A percentile compares a stretch with the other conserved stretches of the same genome.
phyloP scores from a whole-genome alignment of 2,329 filamentous ascomycete genomes.

The Zymoseptoria tritici region DNA sequence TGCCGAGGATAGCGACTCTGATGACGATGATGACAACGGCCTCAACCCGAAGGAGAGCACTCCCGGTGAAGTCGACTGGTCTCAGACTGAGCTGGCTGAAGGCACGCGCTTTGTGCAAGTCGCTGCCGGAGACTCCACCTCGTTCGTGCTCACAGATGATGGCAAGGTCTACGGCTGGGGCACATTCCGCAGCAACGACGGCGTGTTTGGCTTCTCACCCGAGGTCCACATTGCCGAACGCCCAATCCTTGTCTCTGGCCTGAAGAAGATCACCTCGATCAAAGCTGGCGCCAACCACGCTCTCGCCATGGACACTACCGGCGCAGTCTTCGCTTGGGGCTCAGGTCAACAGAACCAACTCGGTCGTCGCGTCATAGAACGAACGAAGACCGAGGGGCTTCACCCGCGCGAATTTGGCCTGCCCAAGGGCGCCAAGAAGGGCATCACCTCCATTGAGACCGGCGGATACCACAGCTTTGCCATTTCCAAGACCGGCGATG shows the following conservation, averaged over 20 bases:
- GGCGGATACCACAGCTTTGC: constrained; percentile 80
- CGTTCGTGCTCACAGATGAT: constrained; percentile 67
- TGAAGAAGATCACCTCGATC: constrained; percentile 59
- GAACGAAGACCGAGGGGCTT: constrained; percentile 48
- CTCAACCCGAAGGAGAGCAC: constrained; percentile 67
- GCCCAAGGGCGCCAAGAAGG: constrained; percentile 39
- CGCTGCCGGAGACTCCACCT: constrained; percentile 65
- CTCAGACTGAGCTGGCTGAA: constrained; percentile 36
- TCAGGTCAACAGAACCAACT: constrained; percentile 65
- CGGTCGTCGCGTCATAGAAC: constrained; percentile 57
- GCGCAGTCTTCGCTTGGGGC: constrained; percentile 63
- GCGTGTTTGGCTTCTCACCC: constrained; percentile 57
- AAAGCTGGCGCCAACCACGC: constrained; percentile 64
- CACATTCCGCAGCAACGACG: constrained; percentile 65
- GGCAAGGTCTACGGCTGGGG: constrained; percentile 78
- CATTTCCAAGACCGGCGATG: constrained; percentile 57
- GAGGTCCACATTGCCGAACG: constrained; percentile 45
- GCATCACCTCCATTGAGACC: constrained; percentile 55
- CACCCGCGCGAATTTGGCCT: constrained; percentile 52
- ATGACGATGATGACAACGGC: constrained; percentile 51
- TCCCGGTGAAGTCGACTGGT: constrained; percentile 40
- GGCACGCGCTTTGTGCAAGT: constrained; percentile 60
- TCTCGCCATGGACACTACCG: constrained; percentile 58
- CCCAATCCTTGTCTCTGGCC: constrained; percentile 51
- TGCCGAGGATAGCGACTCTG: constrained; percentile 49